Evolutionary conservation across 139 green algal genomes (phyloP).

Genomic region (Ulvella scutata): DNA sequence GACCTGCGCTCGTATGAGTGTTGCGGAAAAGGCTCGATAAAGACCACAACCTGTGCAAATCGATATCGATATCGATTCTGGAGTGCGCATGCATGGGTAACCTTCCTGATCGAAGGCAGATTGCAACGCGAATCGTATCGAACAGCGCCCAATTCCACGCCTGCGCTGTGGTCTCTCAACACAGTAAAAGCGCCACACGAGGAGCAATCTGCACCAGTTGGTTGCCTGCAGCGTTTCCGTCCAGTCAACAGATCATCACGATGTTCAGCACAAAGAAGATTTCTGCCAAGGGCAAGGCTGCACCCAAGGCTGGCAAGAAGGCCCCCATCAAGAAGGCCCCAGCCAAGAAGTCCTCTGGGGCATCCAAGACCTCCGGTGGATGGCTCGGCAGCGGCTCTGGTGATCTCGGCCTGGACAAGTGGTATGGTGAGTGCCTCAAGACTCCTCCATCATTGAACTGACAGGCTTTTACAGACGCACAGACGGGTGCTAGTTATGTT

Average conservation of each 20-base stretch:
- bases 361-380: slow-evolving; percentile 22
- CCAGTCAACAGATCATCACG: not conserved
- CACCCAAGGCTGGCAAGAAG: slow-evolving; percentile 13
- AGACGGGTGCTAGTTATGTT: too few relatives aligned
- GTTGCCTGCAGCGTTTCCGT: not conserved
- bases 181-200: not conserved
- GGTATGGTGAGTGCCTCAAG: slow-evolving; percentile 67
- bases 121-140: too few relatives aligned
- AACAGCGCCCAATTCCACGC: too few relatives aligned
- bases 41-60: too few relatives aligned
- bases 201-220: not conserved
- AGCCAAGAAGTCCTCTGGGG: not conserved
- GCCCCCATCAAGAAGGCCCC: slow-evolving; percentile 19
- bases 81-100: too few relatives aligned
- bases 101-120: too few relatives aligned
- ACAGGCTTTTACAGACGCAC: too few relatives aligned
- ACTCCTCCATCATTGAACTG: too few relatives aligned
- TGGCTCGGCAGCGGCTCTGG: slow-evolving; percentile 41
- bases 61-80: too few relatives aligned
- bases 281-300: not conserved
- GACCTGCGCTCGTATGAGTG: too few relatives aligned
- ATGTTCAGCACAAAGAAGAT: not conserved
- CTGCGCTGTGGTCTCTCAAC: too few relatives aligned
- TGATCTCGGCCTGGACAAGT: slow-evolving; percentile 53
- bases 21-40: too few relatives aligned